Base-by-base conservation (phyloP, 805 yeast genomes). In the Candida ponderosae region DNA sequence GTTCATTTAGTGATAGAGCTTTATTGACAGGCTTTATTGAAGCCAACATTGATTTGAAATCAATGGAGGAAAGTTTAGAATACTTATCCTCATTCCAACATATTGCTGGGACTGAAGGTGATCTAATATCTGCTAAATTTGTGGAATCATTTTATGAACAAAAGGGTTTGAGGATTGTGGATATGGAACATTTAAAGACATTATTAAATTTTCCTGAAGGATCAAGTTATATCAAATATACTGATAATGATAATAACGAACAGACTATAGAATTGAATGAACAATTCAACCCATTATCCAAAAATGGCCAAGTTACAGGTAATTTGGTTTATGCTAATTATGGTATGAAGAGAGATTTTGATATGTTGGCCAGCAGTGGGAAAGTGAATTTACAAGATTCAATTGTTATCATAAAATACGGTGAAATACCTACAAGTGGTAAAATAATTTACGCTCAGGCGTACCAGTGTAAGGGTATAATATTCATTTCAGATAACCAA, bases 21-120 rank as follows among this genome's bases (percentile, higher is more conserved):
- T 65, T 65, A 37, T 59, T 89, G 32, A 57, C 68, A 14, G 62
- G 63, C 5, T 71, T 72, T 34, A 64, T 82, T 7, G 62, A 63
- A 24, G 56, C 60, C n/a, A 66, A 71, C 32, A 63, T 85, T 23
- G 82, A 77, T 49, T 56, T 66, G 6, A 68, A 72, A 18, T 57
- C 74, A 18, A 65, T 90, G 57, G 79, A 79, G 48, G 79, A 74
- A 33, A 76, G 79, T 43, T 51, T 82, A 40, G 82, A 83, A 46
- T 85, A 84, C 48, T 53, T 87, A 18, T 77, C 89, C 20, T 72
- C 83, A 7, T 76, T 87, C 77, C 87, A 95, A 3, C 97, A 88
- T 54, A 59, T 81, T 45, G 77, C 96, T 0, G 97, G 97, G 4
- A 81, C 97, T 3, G 73, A 76, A 14, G 97, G 95, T 16, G 96